Percentiles rank a stretch among this genome's conserved stretches.
These are phyloP conservation scores for Chrysophaeum taylorii DNA, from an alignment of 352 stramenopile species.

Conservation along the genomic window DNA sequence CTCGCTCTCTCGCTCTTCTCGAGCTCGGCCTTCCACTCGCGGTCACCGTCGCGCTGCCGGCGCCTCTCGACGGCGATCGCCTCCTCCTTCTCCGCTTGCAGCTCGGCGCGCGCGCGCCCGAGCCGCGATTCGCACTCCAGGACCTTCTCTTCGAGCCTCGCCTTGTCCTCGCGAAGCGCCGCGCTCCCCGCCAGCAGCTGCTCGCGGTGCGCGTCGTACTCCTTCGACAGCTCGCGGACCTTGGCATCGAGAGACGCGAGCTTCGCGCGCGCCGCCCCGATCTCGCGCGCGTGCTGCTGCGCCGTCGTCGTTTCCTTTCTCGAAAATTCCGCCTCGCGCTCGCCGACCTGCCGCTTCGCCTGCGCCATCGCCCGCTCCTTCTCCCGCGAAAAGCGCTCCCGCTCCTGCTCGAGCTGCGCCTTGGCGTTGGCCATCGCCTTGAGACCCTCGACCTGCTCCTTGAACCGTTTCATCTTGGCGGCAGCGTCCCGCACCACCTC, in stretches of 20 bases:
- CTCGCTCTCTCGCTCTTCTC: background rate
- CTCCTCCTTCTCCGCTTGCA: background rate
- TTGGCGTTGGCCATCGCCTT: slow-evolving; percentile 14
- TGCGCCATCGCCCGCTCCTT: slow-evolving; percentile 4
- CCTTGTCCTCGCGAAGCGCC: too few relatives aligned
- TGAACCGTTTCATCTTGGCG: slow-evolving; percentile 29
- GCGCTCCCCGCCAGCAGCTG: too few relatives aligned
- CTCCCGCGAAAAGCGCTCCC: slow-evolving; percentile 19
- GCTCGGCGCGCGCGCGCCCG: background rate
- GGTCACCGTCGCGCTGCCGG: background rate
- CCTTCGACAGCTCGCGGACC: background rate
- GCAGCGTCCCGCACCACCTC: slow-evolving; percentile 35
- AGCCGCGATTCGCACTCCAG: background rate
- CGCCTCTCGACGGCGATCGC: background rate
- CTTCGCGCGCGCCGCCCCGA: background rate
- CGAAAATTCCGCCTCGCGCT: background rate
- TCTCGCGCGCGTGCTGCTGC: too few relatives aligned
- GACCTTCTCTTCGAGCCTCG: too few relatives aligned
- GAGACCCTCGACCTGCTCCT: slow-evolving; percentile 20
- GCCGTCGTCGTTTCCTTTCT: too few relatives aligned
- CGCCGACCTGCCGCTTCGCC: background rate
- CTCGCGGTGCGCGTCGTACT: too few relatives aligned
- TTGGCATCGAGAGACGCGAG: background rate
- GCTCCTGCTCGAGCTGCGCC: slow-evolving; percentile 18
- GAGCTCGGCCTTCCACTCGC: too few relatives aligned